phyloP scores from a whole-genome alignment of 2,329 filamentous ascomycete genomes.

The Ceratocystis harringtonii region DNA sequence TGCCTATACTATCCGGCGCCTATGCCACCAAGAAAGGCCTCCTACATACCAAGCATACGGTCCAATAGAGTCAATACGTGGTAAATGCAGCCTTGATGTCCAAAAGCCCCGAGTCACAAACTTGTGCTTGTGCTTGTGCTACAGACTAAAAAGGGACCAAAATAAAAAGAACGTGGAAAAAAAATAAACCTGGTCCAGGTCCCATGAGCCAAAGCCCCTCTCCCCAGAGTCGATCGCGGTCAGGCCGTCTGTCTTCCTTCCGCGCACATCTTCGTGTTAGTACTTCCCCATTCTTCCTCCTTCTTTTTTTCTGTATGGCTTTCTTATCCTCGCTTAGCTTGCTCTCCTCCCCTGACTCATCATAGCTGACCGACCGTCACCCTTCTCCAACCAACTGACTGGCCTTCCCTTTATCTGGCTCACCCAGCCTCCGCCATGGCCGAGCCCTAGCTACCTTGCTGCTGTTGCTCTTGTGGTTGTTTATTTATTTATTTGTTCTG shows the following conservation, averaged over 20 bases:
- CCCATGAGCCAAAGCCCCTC: background rate
- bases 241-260: background rate
- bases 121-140: background rate
- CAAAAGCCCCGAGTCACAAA: background rate
- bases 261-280: background rate
- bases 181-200: background rate
- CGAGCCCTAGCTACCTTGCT: no score
- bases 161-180: background rate
- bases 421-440: no score
- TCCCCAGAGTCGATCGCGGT: slow-evolving; percentile 3
- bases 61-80: no score
- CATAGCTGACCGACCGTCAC: no score
- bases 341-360: background rate
- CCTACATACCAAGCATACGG: no score
- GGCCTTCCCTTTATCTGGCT: no score
- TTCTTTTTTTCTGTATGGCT: background rate
- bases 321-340: background rate
- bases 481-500: no score
- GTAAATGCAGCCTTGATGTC: background rate
- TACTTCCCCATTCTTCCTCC: background rate
- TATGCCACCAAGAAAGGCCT: no score
- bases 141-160: background rate
- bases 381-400: no score
- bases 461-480: no score
- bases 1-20: no score